A percentile compares a stretch with the other conserved stretches of the same genome.
phyloP scores from a whole-genome alignment of 2,329 filamentous ascomycete genomes.

The Colletotrichum falcatum region DNA sequence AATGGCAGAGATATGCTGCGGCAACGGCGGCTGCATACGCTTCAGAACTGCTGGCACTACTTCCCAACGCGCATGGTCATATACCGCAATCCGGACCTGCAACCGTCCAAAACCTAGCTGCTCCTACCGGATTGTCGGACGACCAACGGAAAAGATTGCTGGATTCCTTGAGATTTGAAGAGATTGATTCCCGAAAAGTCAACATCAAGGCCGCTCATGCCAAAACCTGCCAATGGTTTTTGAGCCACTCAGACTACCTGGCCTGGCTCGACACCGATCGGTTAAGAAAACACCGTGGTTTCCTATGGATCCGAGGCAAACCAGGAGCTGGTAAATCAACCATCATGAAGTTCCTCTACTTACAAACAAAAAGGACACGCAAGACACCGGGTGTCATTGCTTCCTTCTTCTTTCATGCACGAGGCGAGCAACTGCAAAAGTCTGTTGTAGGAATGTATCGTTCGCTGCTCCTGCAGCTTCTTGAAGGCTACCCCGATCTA shows the following conservation, averaged over 20 bases:
- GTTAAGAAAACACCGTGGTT: neutral
- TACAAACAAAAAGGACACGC: constrained; percentile 13
- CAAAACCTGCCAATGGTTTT: constrained; percentile 44
- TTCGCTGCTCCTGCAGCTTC: constrained; percentile 22
- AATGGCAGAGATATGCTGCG: constrained; percentile 52
- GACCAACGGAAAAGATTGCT: constrained; percentile 21
- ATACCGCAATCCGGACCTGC: neutral
- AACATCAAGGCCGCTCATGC: constrained; percentile 34
- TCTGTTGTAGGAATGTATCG: constrained; percentile 32
- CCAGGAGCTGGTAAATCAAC: constrained; percentile 11
- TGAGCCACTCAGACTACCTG: constrained; percentile 23
- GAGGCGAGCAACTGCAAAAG: constrained; percentile 31
- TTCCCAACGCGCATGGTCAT: rapidly evolving
- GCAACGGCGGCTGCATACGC: constrained; percentile 47
- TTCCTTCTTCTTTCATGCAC: constrained; percentile 38
- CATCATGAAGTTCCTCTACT: constrained; percentile 15
- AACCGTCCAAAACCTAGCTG: neutral
- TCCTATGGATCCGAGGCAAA: constrained; percentile 28
- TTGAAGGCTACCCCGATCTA: neutral
- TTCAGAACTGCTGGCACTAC: constrained; percentile 32
- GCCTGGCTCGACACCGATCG: constrained; percentile 29
- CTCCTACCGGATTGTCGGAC: neutral
- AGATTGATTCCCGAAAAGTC: constrained; percentile 35
- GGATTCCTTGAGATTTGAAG: constrained; percentile 34
- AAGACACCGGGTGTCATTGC: neutral